Conservation (phyloP, 2,329 filamentous ascomycete genomes). For the Clonostachys byssicola region DNA sequence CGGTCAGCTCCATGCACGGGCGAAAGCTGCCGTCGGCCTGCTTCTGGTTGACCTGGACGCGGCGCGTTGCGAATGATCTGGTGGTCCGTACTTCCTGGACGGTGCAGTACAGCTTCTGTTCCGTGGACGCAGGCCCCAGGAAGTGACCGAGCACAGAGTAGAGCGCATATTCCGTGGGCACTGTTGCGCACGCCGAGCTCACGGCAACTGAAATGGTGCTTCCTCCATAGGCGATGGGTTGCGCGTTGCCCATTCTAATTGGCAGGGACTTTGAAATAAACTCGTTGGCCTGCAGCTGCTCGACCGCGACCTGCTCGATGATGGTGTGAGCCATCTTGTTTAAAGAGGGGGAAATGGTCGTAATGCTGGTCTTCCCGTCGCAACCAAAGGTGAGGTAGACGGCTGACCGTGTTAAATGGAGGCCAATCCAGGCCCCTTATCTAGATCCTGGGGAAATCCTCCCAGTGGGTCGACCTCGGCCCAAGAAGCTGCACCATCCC, state of each 20-base stretch:
- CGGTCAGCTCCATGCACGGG: conserved; percentile 32
- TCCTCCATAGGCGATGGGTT: conserved; percentile 37
- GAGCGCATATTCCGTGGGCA: conserved; percentile 27
- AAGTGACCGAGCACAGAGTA: conserved; percentile 42
- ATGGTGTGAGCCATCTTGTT: conserved; percentile 7
- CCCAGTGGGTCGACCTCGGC: no score
- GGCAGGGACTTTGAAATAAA: conserved; percentile 19
- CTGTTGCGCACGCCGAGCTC: conserved; percentile 32
- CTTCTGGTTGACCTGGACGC: conserved; percentile 37
- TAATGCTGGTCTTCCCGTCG: neutral
- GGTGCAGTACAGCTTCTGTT: conserved; percentile 26
- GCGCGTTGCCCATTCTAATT: conserved; percentile 20
- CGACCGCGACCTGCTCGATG: conserved; percentile 12
- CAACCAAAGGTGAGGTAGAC: no score
- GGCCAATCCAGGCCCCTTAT: no score
- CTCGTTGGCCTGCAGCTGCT: conserved; percentile 9
- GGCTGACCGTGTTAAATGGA: no score
- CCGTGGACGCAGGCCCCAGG: conserved; percentile 35
- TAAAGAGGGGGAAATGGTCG: neutral
- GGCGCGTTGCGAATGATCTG: conserved; percentile 39
- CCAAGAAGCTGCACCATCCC: no score
- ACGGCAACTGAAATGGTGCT: conserved; percentile 33
- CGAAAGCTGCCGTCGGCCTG: conserved; percentile 26
- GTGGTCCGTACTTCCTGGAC: conserved; percentile 34
- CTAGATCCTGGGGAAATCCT: no score